Base-by-base conservation (phyloP, 2,329 filamentous ascomycete species). In the Onygenales sp. region DNA sequence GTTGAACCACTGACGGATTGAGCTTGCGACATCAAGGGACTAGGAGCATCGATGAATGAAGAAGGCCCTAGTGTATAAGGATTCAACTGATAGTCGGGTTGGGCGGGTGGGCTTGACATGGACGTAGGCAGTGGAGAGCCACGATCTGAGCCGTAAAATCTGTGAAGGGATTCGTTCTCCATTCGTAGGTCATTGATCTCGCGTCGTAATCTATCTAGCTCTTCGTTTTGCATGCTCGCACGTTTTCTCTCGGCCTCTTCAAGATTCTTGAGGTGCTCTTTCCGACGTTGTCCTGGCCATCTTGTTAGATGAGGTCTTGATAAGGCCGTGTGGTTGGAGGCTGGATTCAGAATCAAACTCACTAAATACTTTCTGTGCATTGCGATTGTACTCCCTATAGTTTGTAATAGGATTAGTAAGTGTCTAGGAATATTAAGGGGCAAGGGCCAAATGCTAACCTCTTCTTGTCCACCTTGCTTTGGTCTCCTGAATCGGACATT, bases 251-350 rank as follows among this genome's bases (percentile, higher is more conserved):
- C 70, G 38, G 70, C 67, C 45, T 68, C 66, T 58, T 74, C 72
- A 33, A 74, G 67, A 43, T 68, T 72, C 59, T 68, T 73, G 46
- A 74, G 62, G 55, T 73, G 71, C 56, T 74, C 71, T 60, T 74
- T 74, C 51, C 72, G 67, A 55, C 72, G 62, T 55, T 71, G 70
- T 38, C 72, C 72, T 74, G 21, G 5, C 5, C 3, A 27, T 27
- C 21, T 27, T 27, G 21, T 27, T 27, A 27, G 21, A 27, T 27
- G 21, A 27, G 21, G 21, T 27, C 21, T 27, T 27, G 21, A 27
- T 27, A 27, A 27, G 21, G 21, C 21, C 21, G 21, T 27, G 21
- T 17, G 21, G 21, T 27, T 27, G 21, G 21, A 27, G 21, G 5
- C 21, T 3, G 21, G 21, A 27, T 27, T 27, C 5, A 27, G 21